Conservation (phyloP, 2,329 filamentous ascomycete species). For the Aspergillus niger region DNA sequence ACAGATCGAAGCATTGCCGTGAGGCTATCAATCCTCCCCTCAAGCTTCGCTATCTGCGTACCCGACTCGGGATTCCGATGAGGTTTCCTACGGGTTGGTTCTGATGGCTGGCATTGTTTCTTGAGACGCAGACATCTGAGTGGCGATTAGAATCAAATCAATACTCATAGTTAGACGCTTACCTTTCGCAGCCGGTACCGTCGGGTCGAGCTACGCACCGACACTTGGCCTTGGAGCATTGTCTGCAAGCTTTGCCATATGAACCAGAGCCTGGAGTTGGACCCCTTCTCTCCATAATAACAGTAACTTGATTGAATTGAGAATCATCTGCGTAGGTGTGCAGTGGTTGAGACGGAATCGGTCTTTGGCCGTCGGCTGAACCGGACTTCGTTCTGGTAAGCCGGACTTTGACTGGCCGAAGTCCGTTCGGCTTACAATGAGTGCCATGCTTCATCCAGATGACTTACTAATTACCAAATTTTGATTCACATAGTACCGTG, state of each 20-base stretch:
- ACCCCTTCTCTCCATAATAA: not conserved
- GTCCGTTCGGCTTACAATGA: not conserved
- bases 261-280: constrained; percentile 4
- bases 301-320: not conserved
- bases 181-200: not conserved
- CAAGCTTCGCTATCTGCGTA: not conserved
- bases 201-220: constrained; percentile 1
- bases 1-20: not conserved
- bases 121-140: constrained; percentile 2
- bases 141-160: not conserved
- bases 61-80: not conserved
- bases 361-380: constrained; percentile 1
- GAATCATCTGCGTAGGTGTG: not conserved
- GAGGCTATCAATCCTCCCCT: not conserved
- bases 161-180: not conserved
- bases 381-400: not conserved
- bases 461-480: too few species aligned
- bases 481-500: too few species aligned
- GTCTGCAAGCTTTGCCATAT: not conserved
- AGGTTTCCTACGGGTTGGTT: not conserved
- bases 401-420: not conserved
- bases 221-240: constrained; percentile 1
- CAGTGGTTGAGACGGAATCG: not conserved
- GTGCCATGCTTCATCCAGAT: too few species aligned
- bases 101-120: constrained; percentile 1